phyloP scores from a whole-genome alignment of 1,284 basidiomycete species.

The Moniliophthora roreri region DNA sequence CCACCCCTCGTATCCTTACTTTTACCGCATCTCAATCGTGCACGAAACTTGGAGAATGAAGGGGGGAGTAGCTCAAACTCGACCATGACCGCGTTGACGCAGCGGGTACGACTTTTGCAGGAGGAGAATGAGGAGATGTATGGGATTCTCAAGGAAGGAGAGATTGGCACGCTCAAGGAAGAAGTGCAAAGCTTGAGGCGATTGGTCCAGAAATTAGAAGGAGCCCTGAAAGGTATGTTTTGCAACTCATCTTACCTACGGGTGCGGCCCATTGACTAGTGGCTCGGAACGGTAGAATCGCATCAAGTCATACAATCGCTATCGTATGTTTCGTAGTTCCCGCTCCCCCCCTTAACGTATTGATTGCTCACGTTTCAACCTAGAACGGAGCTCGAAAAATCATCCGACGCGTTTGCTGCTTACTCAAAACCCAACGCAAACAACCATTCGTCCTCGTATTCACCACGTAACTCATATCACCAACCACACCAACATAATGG shows the following conservation, averaged over 20 bases:
- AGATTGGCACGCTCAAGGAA: slow-evolving; percentile 70
- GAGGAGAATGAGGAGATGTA: slow-evolving; percentile 84
- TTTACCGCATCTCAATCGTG: slow-evolving; percentile 51
- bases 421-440: slow-evolving; percentile 38
- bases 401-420: slow-evolving; percentile 57
- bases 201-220: slow-evolving; percentile 65
- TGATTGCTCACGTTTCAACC: not conserved
- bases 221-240: slow-evolving; percentile 66
- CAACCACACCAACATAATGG: slow-evolving; percentile 24
- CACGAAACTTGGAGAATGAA: slow-evolving; percentile 26
- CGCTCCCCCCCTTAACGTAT: not conserved
- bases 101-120: slow-evolving; percentile 68
- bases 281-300: slow-evolving; percentile 51
- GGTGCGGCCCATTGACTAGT: slow-evolving; percentile 3
- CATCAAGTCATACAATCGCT: slow-evolving; percentile 67
- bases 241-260: slow-evolving; percentile 5
- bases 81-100: slow-evolving; percentile 60
- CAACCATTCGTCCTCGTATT: slow-evolving; percentile 37
- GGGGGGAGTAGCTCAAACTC: slow-evolving; percentile 25
- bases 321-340: slow-evolving; percentile 51
- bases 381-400: slow-evolving; percentile 70
- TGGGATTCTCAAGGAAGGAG: slow-evolving; percentile 60
- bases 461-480: slow-evolving; percentile 39
- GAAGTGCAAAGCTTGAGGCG: slow-evolving; percentile 69
- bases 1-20: slow-evolving; percentile 66